phyloP scores from a whole-genome alignment of 2,329 filamentous ascomycete genomes.

The Beauveria medogensis region DNA sequence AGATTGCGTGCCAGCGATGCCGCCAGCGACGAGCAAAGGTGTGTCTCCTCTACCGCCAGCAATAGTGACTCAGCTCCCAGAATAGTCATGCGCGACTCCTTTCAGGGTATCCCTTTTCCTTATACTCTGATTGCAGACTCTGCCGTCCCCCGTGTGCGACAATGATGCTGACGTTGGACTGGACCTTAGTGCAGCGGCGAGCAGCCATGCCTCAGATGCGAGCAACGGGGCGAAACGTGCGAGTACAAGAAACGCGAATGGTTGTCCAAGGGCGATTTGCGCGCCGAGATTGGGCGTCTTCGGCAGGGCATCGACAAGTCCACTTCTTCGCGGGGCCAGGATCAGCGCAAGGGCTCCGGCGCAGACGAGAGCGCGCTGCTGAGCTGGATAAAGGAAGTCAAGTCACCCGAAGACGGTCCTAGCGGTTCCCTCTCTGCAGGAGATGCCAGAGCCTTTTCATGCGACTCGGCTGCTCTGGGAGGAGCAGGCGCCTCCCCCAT shows the following conservation, averaged over 20 bases:
- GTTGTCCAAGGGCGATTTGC: slow-evolving; percentile 14
- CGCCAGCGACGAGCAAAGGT: slow-evolving; percentile 14
- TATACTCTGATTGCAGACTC: background rate
- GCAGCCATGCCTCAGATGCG: slow-evolving; percentile 9
- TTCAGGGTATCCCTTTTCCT: background rate
- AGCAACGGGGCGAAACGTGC: slow-evolving; percentile 3
- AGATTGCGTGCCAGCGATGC: slow-evolving; percentile 12
- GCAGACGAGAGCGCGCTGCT: background rate
- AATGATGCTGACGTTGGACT: background rate
- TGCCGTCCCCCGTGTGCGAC: background rate
- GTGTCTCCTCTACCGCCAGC: background rate
- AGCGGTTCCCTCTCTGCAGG: background rate
- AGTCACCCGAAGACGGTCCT: background rate
- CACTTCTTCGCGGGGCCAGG: background rate
- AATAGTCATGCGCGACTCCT: too few species aligned
- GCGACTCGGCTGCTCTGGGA: background rate
- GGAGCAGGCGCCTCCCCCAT: background rate
- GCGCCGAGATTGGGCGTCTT: slow-evolving; percentile 18
- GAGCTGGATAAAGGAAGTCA: background rate
- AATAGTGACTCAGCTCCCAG: background rate
- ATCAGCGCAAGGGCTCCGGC: background rate
- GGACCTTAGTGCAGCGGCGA: slow-evolving; percentile 6
- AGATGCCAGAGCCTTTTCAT: background rate
- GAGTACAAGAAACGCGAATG: slow-evolving; percentile 8
- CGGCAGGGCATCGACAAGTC: slow-evolving; percentile 8